Evolutionary conservation across 257 asterid genomes (phyloP), one percentile per base, ranked within the genome.

Genomic region (Solanum chiquidenum): DNA sequence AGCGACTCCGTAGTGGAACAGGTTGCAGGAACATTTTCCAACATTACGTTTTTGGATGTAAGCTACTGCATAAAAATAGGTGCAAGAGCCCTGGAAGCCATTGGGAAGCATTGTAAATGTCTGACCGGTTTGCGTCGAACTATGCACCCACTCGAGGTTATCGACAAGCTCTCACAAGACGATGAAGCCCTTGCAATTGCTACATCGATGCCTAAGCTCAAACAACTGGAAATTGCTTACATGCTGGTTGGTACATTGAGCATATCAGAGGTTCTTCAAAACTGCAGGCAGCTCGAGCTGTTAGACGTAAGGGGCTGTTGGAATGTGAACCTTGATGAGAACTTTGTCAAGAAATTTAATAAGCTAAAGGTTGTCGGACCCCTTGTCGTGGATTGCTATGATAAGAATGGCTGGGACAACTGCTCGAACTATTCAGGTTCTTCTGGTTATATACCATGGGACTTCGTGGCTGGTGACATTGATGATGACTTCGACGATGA

Each of bases 241-340:
- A 86, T 88, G 74, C 89, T 88, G 7, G 86, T 91, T 9, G 89
- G 85, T 58, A 90, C 91, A 31, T 7, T 68, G 25, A 84, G 88
- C 25, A 72, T 89, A 23, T 79, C 85, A 18, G 92, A 91, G 88
- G 85, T 91, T 31, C 74, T 91, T 27, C 42, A 76, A 13, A 86
- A 85, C 55, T 91, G 93, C 79, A 58, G 23, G 9, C 80, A 87
- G 68, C 92, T 91, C 18, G 90, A 90, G 44, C 87, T 83, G 18
- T 72, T 91, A 72, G 93, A 91, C 42, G 42, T 91, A 14, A 76
- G 95, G 72, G 95, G 95, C 10, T 93, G 95, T 69, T 93, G 94
- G 94, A 87, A 89, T 23, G 95, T 93, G 90, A 87, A 88, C 27
- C 88, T 91, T 27, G 95, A 93, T 42, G 93, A 91, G 23, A 84